Evolutionary conservation across 176 grass and related monocot genomes (phyloP), one percentile per base, ranked within the genome.

Genomic region (Rhynchospora breviuscula): DNA sequence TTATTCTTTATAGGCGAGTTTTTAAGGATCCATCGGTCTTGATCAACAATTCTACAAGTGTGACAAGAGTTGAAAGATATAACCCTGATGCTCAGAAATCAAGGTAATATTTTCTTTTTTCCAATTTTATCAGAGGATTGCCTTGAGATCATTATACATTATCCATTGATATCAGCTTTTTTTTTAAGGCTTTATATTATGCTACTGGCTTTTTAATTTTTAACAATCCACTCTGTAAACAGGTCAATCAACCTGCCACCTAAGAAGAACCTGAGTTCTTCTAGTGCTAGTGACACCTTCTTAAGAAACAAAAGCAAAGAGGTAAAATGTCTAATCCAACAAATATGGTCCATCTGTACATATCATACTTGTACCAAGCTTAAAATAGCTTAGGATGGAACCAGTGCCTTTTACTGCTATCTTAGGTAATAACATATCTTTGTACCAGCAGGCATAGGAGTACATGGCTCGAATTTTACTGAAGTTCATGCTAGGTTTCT

Each of bases 221-320:
- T 14, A 8, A 89, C 67, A 52, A 58, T 52, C 49, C 79, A 15
- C 6, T 87, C 21, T 21, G 22, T 81, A 31, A 80, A 54, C 82
- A 97, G 91, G 61, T 97, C 88, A 23, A 81, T 88, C 67, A 88
- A 92, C 77, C 75, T 97, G 68, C 88, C 88, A 85, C 82, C 88
- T 51, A 90, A 84, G 80, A 97, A 94, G 88, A 67, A 67, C 26
- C 51, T 81, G 78, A 87, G 74, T 76, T 88, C 82, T 43, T 83
- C 21, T 86, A 65, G 86, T 76, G 73, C 73, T 77, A 87, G 61
- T 7, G 76, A 88, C 84, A 85, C 63, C 44, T 77, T 67, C 52
- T 56, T 52, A 46, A 26, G 89, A 88, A 69, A 87, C 87, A 93
- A 88, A 80, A 87, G 67, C 74, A 92, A 91, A 86, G 89, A 89